Evolutionary conservation across 2,329 filamentous ascomycete genomes (phyloP).

Genomic region (Hirsutella rhossiliensis): DNA sequence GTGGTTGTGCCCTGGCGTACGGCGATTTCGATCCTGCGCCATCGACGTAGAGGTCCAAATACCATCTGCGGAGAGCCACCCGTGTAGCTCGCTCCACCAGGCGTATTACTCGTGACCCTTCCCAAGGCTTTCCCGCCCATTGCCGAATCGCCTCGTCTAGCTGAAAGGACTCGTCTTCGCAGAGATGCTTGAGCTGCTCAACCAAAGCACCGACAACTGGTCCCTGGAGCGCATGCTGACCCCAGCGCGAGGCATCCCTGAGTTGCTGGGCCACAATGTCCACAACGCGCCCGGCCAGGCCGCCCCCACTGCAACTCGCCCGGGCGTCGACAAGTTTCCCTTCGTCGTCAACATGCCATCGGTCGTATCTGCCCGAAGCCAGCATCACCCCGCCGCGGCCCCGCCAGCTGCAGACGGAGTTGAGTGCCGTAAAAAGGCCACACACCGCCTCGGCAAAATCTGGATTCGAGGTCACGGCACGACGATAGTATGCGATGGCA

Average conservation of each 20-base stretch:
- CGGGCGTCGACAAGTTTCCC: slow-evolving; percentile 72
- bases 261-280: slow-evolving; percentile 86
- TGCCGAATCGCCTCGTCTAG: slow-evolving; percentile 28
- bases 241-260: slow-evolving; percentile 77
- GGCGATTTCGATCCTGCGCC: slow-evolving; percentile 38
- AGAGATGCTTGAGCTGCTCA: slow-evolving; percentile 30
- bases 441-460: slow-evolving; percentile 96
- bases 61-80: slow-evolving; percentile 73
- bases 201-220: slow-evolving; percentile 37
- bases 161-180: slow-evolving; percentile 21
- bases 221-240: slow-evolving; percentile 54
- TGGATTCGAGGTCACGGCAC: slow-evolving; percentile 83
- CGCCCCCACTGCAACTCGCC: slow-evolving; percentile 48
- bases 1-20: slow-evolving; percentile 65
- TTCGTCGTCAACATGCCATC: slow-evolving; percentile 83
- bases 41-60: slow-evolving; percentile 64
- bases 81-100: slow-evolving; percentile 77
- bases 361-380: slow-evolving; percentile 62
- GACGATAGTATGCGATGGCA: slow-evolving; percentile 82
- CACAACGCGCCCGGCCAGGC: slow-evolving; percentile 82
- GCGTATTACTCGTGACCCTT: slow-evolving; percentile 74
- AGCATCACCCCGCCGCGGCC: slow-evolving; percentile 76
- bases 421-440: slow-evolving; percentile 85
- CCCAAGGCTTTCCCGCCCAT: slow-evolving; percentile 72
- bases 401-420: slow-evolving; percentile 92